These are phyloP conservation scores for Neohortaea acidophila DNA, from an alignment of 495 filamentous ascomycete genomes.

Conservation along the genomic window DNA sequence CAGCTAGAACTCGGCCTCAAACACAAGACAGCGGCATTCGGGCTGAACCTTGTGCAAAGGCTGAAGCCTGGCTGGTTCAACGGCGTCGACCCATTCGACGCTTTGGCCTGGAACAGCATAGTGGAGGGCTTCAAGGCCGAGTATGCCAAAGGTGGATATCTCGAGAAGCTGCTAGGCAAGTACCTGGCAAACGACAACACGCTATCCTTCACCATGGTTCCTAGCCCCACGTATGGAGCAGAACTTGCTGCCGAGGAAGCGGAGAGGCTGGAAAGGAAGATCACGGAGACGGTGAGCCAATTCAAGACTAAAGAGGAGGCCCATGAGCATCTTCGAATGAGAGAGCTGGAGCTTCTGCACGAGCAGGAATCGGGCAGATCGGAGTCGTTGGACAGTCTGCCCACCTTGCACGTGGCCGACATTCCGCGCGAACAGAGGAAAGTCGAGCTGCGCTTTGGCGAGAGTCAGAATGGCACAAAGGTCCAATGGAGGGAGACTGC, in stretches of 20 bases:
- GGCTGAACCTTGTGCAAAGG: slow-evolving; percentile 75
- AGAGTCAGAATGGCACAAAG: slow-evolving; percentile 42
- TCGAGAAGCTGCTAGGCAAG: slow-evolving; percentile 74
- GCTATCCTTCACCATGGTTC: slow-evolving; percentile 88
- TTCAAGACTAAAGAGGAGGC: slow-evolving; percentile 59
- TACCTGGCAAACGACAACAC: slow-evolving; percentile 77
- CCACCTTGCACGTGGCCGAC: slow-evolving; percentile 72
- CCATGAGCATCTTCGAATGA: slow-evolving; percentile 47
- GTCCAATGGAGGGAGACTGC: slow-evolving; percentile 84
- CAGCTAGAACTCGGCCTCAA: slow-evolving; percentile 80
- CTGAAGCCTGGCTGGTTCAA: slow-evolving; percentile 88
- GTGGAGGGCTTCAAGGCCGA: slow-evolving; percentile 62
- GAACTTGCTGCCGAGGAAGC: slow-evolving; percentile 68
- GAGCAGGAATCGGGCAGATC: slow-evolving; percentile 70
- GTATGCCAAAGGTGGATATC: slow-evolving; percentile 56
- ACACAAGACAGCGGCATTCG: slow-evolving; percentile 90
- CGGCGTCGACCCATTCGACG: slow-evolving; percentile 78
- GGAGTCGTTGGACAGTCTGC: slow-evolving; percentile 73
- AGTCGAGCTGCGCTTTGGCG: slow-evolving; percentile 51
- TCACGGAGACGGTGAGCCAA: slow-evolving; percentile 48
- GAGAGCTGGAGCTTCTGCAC: slow-evolving; percentile 64
- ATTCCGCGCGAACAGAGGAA: slow-evolving; percentile 66
- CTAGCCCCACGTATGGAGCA: slow-evolving; percentile 53
- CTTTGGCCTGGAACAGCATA: slow-evolving; percentile 78
- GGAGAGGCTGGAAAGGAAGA: slow-evolving; percentile 50